phyloP scores from a whole-genome alignment of 2,329 filamentous ascomycete species.

The Fusarium humuli region DNA sequence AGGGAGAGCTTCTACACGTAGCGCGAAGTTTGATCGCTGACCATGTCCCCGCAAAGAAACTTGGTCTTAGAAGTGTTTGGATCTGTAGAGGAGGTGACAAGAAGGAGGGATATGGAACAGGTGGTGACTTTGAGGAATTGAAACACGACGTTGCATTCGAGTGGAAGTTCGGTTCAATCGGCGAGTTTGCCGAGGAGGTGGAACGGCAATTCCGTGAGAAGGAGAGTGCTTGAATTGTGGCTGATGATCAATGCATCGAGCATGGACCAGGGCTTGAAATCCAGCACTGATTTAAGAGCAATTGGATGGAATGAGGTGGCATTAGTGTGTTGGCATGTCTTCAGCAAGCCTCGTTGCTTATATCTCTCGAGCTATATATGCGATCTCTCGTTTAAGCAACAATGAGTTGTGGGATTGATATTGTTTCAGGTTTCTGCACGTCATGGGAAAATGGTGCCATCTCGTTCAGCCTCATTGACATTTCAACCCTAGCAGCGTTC shows the following conservation, averaged over 20 bases:
- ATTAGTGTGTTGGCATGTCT: not conserved
- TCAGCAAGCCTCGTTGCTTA: not conserved
- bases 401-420: not conserved
- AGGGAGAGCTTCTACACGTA: conserved; percentile 13
- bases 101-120: conserved; percentile 6
- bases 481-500: not conserved
- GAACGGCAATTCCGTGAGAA: conserved; percentile 16
- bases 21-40: conserved; percentile 30
- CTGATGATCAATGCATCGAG: not conserved
- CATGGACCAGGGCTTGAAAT: not conserved
- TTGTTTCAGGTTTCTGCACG: conserved; percentile 11
- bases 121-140: conserved; percentile 20
- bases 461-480: conserved; percentile 1
- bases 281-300: not conserved
- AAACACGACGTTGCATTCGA: conserved; percentile 9
- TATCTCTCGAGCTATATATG: not conserved
- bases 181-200: conserved; percentile 18
- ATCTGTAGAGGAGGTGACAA: conserved; percentile 17
- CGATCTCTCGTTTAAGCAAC: not conserved
- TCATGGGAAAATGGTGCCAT: not conserved
- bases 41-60: conserved; percentile 17
- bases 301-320: not conserved
- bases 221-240: not conserved
- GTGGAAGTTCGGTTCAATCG: conserved; percentile 25
- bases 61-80: conserved; percentile 15